A percentile compares a stretch with the other conserved stretches of the same genome.
Conservation (phyloP, 225 moss, liverwort and hornwort species). For the Ulota crispa region DNA sequence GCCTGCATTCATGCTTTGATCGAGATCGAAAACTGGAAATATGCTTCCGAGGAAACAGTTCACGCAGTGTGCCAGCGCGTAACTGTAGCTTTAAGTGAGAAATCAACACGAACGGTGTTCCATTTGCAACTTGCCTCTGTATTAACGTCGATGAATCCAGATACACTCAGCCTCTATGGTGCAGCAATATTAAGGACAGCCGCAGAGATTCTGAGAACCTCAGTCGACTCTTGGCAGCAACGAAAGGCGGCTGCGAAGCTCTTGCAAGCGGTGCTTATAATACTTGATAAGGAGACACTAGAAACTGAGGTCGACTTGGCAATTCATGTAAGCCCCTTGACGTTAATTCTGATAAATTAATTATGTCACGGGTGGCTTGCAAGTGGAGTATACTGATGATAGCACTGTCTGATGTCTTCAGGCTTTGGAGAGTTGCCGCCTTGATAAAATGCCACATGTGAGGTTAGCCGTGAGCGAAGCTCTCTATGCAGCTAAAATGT, state of each 20-base stretch:
- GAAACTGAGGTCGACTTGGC: conserved; percentile 54
- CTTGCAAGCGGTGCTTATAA: conserved; percentile 66
- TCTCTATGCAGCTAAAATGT: conserved; percentile 57
- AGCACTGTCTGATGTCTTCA: conserved; percentile 18
- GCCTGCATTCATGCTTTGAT: conserved; percentile 77
- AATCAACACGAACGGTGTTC: conserved; percentile 57
- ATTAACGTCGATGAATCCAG: conserved; percentile 55
- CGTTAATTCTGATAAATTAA: not conserved
- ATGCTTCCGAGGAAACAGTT: conserved; percentile 60
- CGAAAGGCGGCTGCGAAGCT: conserved; percentile 73
- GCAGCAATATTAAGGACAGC: conserved; percentile 51
- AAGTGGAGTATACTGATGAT: not conserved
- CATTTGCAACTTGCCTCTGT: conserved; percentile 76
- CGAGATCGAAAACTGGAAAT: conserved; percentile 78
- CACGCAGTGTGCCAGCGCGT: conserved; percentile 61
- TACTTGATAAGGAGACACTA: conserved; percentile 60
- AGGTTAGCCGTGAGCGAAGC: conserved; percentile 72
- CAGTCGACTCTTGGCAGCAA: conserved; percentile 71
- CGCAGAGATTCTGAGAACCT: conserved; percentile 50
- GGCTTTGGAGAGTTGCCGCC: conserved; percentile 72
- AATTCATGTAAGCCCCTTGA: conserved; percentile 35
- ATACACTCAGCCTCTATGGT: conserved; percentile 49
- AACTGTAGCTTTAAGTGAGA: conserved; percentile 65
- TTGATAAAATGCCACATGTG: conserved; percentile 79
- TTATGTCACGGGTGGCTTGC: not conserved